Base-by-base conservation (phyloP, 192 early-diverging fungal genomes). In the Coemansia sp. region DNA sequence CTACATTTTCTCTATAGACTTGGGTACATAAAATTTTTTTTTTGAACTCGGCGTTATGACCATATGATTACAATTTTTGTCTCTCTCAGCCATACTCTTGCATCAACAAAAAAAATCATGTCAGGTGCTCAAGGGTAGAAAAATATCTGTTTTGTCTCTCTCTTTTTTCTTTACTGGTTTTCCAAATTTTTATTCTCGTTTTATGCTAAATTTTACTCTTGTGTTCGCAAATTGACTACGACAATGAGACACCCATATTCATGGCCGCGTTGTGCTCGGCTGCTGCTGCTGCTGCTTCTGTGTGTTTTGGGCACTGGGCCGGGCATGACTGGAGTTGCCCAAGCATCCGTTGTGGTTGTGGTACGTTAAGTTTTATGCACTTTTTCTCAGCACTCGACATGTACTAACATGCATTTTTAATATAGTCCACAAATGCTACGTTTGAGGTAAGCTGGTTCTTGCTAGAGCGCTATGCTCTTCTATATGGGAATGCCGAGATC, bases 401-500 rank as follows among this genome's bases (percentile, higher is more conserved):
- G 28, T 15, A 14, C 35, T 39, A 28, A 39, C 14, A 5, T 39
- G 10, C 28, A 3, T 38, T 16, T 19, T 55, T 6, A 10, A 13
- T 42, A 15, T 72, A 72, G 70, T 63, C 73, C 3, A 77, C 73
- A 18, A 77, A 77, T 42, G 63, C 39, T 12, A 77, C 73, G 21
- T 59, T 77, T 28, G 66, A 77, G 57, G 70, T 72, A 72, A 58
- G 70, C 16, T 28, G 30, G 26, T 21, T 48, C 10, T 14, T 38
- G 51, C 46, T 21, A 26, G 16, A 42, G 12, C 2, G 8, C 4
- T 15, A 8, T 15, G 41, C 15, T 19, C 6, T 7, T 10, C 33
- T 35, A 9, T 35, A 35, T 15, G 41, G n/a, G 41, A n/a, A 43
- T 43, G 9, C 37, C 37, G 7, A 13, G 37, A 38, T 38, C 7